A percentile compares a stretch with the other conserved stretches of the same genome.
Conservation (phyloP, 2,329 filamentous ascomycete genomes). For the Ophiostoma quercus region DNA sequence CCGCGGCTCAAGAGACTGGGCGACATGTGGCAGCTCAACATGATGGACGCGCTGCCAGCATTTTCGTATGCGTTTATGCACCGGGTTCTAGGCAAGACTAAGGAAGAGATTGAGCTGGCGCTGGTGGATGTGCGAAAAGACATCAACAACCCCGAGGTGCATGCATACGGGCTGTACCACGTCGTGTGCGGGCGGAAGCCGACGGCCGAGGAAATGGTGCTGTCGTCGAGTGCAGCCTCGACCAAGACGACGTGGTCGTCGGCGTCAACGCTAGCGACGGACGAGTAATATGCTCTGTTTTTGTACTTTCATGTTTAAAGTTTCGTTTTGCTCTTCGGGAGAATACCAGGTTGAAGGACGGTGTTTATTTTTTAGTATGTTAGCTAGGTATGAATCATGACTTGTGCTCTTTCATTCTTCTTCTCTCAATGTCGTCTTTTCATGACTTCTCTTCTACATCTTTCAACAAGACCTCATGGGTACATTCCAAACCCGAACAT, state of each 20-base stretch:
- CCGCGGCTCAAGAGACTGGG: constrained; percentile 33
- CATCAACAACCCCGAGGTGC: constrained; percentile 43
- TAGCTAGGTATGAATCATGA: background rate
- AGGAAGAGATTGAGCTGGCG: constrained; percentile 47
- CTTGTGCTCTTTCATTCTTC: background rate
- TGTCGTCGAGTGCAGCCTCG: background rate
- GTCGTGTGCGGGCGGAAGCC: constrained; percentile 51
- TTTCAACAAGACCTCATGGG: background rate
- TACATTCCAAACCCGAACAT: background rate
- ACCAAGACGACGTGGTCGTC: background rate
- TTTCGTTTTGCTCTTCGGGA: background rate
- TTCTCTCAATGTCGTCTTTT: no score
- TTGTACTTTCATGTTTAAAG: background rate
- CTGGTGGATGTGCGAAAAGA: constrained; percentile 47
- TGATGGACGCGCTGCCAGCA: constrained; percentile 33
- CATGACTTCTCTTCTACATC: no score
- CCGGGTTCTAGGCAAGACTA: constrained; percentile 38
- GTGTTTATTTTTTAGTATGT: background rate
- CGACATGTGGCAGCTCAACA: constrained; percentile 31
- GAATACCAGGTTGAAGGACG: background rate
- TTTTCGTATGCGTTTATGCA: constrained; percentile 32
- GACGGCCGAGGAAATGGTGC: background rate
- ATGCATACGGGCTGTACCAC: constrained; percentile 46
- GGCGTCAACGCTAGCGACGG: background rate
- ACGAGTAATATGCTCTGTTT: background rate